phyloP scores from a whole-genome alignment of 179 eudicot species.

The Nepenthes alata region DNA sequence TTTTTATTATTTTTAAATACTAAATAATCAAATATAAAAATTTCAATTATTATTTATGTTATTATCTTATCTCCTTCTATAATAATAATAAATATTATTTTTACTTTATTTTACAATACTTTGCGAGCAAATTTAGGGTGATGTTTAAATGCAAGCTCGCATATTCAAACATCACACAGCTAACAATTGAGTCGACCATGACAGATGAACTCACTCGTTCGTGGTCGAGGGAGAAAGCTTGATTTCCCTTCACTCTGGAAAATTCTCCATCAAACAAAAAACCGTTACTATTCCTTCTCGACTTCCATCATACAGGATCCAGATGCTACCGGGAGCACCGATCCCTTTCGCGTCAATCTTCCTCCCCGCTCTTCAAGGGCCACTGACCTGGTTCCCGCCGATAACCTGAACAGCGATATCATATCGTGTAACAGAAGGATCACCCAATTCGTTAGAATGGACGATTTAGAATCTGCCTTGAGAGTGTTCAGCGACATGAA shows the following conservation, averaged over 20 bases:
- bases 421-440: conserved; percentile 51
- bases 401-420: conserved; percentile 16
- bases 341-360: too few species aligned
- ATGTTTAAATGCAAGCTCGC: too few species aligned
- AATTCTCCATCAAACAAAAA: conserved; percentile 8
- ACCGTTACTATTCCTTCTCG: conserved; percentile 14
- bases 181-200: too few species aligned
- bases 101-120: too few species aligned
- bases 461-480: conserved; percentile 58
- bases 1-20: too few species aligned
- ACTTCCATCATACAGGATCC: conserved; percentile 5
- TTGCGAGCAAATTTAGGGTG: too few species aligned
- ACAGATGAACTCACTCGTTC: too few species aligned
- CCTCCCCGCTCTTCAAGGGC: conserved; percentile 7
- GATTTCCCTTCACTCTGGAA: not conserved
- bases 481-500: conserved; percentile 39
- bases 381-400: conserved; percentile 18
- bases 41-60: too few species aligned
- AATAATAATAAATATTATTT: too few species aligned
- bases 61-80: too few species aligned
- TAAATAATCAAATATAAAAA: too few species aligned
- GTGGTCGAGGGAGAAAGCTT: not conserved
- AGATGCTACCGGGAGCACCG: conserved; percentile 11
- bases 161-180: too few species aligned
- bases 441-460: conserved; percentile 29